phyloP scores from a whole-genome alignment of 306 rosid species.

The Trifolium subterraneum region DNA sequence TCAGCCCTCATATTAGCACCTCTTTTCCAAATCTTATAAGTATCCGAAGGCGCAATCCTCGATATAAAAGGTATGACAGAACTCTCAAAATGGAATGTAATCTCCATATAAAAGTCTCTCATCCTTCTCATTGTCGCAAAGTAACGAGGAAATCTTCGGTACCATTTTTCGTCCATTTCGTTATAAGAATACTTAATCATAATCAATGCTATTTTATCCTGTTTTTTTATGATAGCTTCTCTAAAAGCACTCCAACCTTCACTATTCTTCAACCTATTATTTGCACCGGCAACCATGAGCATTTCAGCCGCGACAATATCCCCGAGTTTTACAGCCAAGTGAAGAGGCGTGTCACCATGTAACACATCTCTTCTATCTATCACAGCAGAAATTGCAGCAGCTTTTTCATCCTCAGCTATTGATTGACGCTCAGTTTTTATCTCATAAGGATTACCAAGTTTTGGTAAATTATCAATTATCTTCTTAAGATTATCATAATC shows the following conservation, averaged over 20 bases:
- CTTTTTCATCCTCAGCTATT: constrained; percentile 82
- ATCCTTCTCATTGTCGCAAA: constrained; percentile 74
- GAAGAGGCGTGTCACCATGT: constrained; percentile 86
- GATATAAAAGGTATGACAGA: constrained; percentile 96
- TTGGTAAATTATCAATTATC: constrained; percentile 64
- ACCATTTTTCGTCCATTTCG: constrained; percentile 70
- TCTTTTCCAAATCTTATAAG: constrained; percentile 90
- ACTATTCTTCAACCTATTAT: constrained; percentile 74
- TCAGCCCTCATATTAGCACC: constrained; percentile 96
- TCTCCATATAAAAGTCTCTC: constrained; percentile 95
- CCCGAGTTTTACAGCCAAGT: constrained; percentile 76
- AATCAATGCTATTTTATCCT: constrained; percentile 66
- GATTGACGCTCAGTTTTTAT: constrained; percentile 70
- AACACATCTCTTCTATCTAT: constrained; percentile 81
- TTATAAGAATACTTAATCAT: constrained; percentile 66
- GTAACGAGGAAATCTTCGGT: constrained; percentile 83
- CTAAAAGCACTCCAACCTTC: constrained; percentile 92
- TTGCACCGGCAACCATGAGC: constrained; percentile 84
- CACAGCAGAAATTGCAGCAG: constrained; percentile 59
- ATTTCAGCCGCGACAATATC: constrained; percentile 64
- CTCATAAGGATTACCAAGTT: constrained; percentile 60
- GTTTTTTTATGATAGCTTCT: constrained; percentile 70
- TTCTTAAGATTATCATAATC: constrained; percentile 64
- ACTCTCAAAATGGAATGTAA: constrained; percentile 92
- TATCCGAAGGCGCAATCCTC: constrained; percentile 95